Conservation (phyloP, 1,139 yeast species). For the Yamadazyma kanchanaburiensis region DNA sequence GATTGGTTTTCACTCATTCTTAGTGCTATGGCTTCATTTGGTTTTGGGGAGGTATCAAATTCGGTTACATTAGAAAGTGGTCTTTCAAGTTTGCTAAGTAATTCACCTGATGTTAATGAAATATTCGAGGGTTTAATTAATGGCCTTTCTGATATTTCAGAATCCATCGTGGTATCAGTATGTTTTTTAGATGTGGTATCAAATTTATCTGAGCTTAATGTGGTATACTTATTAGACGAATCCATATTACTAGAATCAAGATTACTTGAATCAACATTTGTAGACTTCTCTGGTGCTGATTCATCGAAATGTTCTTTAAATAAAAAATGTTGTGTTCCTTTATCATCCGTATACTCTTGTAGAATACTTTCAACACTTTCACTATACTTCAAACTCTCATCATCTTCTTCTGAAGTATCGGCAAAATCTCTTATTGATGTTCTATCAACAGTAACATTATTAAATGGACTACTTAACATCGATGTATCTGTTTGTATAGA, state of each 20-base stretch:
- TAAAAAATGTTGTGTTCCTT: slow-evolving; percentile 13
- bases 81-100: slow-evolving; percentile 26
- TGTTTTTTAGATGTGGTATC: not conserved
- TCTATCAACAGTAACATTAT: slow-evolving; percentile 1
- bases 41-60: slow-evolving; percentile 6
- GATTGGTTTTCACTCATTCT: slow-evolving; percentile 5
- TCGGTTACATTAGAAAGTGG: slow-evolving; percentile 11
- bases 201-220: too few relatives aligned
- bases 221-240: not conserved
- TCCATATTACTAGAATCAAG: not conserved
- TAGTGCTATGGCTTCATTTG: slow-evolving; percentile 6
- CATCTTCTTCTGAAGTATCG: slow-evolving; percentile 30
- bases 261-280: not conserved
- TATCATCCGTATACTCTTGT: slow-evolving; percentile 24
- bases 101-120: slow-evolving; percentile 29
- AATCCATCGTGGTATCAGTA: not conserved
- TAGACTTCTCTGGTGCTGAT: slow-evolving; percentile 1
- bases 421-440: slow-evolving; percentile 38
- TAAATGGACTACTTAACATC: not conserved
- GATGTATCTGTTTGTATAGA: slow-evolving; percentile 12
- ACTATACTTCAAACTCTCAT: slow-evolving; percentile 14
- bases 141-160: slow-evolving; percentile 6
- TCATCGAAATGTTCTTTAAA: slow-evolving; percentile 34
- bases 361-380: slow-evolving; percentile 34
- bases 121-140: slow-evolving; percentile 4